These are phyloP conservation scores for Typha latifolia DNA, from an alignment of 176 grass and related monocot genomes.

Conservation along the genomic window DNA sequence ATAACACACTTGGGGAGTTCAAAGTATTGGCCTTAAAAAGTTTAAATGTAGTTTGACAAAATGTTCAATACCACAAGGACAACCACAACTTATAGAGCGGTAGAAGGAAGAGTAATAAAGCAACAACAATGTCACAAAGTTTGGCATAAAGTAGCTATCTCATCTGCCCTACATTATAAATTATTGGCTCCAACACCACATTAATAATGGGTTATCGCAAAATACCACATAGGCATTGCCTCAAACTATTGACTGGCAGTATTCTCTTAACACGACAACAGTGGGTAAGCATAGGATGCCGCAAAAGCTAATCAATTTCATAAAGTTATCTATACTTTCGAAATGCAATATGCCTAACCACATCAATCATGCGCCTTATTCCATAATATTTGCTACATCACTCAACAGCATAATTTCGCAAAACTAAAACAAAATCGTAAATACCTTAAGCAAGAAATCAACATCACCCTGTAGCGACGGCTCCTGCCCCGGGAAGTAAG, in stretches of 20 bases:
- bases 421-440: neutral
- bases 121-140: too few relatives aligned
- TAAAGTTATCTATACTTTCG: neutral
- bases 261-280: too few relatives aligned
- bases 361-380: neutral
- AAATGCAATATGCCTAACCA: neutral
- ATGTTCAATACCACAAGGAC: too few relatives aligned
- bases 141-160: too few relatives aligned
- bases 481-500: conserved; percentile 71
- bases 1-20: too few relatives aligned
- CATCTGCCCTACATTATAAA: neutral
- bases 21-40: too few relatives aligned
- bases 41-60: too few relatives aligned
- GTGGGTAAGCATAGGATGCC: too few relatives aligned
- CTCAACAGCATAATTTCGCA: neutral
- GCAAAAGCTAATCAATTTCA: neutral
- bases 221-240: too few relatives aligned
- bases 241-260: too few relatives aligned
- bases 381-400: neutral
- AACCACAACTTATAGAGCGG: too few relatives aligned
- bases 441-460: conserved; percentile 78
- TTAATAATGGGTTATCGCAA: neutral
- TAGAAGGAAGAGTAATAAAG: too few relatives aligned
- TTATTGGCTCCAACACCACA: neutral
- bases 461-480: conserved; percentile 59